Evolutionary conservation across 495 filamentous ascomycete species (phyloP).

Genomic region (Astrocystis sublimbata): DNA sequence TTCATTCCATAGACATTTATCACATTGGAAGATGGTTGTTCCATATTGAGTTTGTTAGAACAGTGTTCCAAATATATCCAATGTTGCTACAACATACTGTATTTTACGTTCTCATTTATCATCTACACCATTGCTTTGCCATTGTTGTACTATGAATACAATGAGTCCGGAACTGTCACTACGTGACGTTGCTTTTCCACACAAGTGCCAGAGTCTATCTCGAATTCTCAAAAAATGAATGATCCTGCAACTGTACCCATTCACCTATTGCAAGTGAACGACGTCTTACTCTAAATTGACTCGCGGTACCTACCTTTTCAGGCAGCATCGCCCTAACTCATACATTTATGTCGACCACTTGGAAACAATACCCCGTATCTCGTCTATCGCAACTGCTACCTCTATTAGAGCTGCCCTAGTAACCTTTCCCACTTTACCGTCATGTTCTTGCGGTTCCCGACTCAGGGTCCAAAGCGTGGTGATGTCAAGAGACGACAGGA

Average conservation of each 20-base stretch:
- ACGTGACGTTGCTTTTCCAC: background rate
- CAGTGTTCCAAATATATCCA: slow-evolving; percentile 3
- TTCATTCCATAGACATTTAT: slow-evolving; percentile 1
- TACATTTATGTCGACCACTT: slow-evolving; percentile 20
- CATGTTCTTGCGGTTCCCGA: slow-evolving; percentile 23
- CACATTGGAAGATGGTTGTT: background rate
- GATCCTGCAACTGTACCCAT: background rate
- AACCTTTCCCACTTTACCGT: slow-evolving; percentile 6
- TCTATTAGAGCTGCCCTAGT: slow-evolving; percentile 34
- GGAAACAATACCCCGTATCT: slow-evolving; percentile 21
- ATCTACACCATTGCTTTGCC: background rate
- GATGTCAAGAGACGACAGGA: slow-evolving; percentile 50
- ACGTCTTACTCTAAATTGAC: background rate
- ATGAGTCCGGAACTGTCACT: background rate
- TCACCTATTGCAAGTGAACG: background rate
- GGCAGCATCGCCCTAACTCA: too few relatives aligned
- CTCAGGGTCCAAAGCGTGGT: slow-evolving; percentile 51
- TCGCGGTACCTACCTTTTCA: too few relatives aligned
- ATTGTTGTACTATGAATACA: background rate
- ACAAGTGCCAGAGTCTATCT: background rate
- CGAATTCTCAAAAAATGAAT: background rate
- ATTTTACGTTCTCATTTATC: slow-evolving; percentile 13
- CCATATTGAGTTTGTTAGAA: background rate
- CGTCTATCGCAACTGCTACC: slow-evolving; percentile 22
- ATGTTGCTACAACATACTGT: background rate